Evolutionary conservation across 306 rosid genomes (phyloP).

Genomic region (Astragalus membranaceus): DNA sequence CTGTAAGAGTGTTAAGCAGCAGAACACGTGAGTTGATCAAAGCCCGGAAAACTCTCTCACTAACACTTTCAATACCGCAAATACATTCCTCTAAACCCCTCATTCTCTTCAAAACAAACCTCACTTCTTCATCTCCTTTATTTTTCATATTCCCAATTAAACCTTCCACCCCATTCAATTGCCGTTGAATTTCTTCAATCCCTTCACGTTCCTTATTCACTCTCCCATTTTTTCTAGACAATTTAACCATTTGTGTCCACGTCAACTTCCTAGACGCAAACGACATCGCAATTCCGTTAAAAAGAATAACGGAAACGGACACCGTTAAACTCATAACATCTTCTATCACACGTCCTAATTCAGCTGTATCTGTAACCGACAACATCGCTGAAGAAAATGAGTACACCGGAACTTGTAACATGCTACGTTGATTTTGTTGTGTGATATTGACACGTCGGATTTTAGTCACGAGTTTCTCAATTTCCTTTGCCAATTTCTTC

Average conservation of each 20-base stretch:
- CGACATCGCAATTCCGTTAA: constrained; percentile 26
- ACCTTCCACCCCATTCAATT: constrained; percentile 4
- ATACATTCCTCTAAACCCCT: constrained; percentile 45
- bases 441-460: constrained; percentile 22
- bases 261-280: constrained; percentile 30
- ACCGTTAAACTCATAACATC: constrained; percentile 52
- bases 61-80: constrained; percentile 36
- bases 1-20: constrained; percentile 51
- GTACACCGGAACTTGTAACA: neutral
- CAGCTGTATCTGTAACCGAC: constrained; percentile 31
- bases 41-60: constrained; percentile 56
- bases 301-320: constrained; percentile 48
- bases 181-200: constrained; percentile 37
- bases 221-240: constrained; percentile 32
- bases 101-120: constrained; percentile 53
- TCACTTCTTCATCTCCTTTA: constrained; percentile 55
- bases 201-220: constrained; percentile 21
- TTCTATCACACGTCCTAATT: constrained; percentile 36
- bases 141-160: constrained; percentile 35
- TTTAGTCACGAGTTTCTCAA: constrained; percentile 42
- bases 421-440: neutral
- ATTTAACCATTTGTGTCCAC: constrained; percentile 31
- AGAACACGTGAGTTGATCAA: constrained; percentile 65
- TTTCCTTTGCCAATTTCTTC: constrained; percentile 41
- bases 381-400: neutral